Base-by-base conservation (phyloP, 345 rosid species). In the Eucalyptus lansdowneana region DNA sequence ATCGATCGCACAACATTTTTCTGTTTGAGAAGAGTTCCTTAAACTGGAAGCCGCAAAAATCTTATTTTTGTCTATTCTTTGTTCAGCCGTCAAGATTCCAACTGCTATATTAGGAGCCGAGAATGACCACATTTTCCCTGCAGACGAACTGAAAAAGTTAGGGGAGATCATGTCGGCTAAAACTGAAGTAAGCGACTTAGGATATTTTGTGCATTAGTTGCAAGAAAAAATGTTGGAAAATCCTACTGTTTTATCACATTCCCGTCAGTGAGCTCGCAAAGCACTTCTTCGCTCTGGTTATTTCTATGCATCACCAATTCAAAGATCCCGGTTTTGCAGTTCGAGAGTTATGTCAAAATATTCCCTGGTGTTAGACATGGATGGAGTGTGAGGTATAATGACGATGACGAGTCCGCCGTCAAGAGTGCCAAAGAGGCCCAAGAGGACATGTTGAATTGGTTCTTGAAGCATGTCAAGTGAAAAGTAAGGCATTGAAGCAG, bases 341-440 rank as follows among this genome's bases (percentile, higher is more conserved):
- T 89, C 7, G 89, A 89, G 80, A n/a, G 88, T 54, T 89, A 88
- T 24, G 86, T 96, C 92, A 96, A 97, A 92, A 93, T 95, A 89
- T 89, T 88, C 88, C 95, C 95, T 5, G 91, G 94, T 9, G 96
- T 94, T 25, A 47, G 90, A 3, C 97, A 96, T 47, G 98, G 97
- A 53, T 97, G 97, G 97, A 93, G 95, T 2, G 93, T 94, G 45
- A 92, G 96, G 90, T 96, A 95, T 92, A 89, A 92, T 15, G 88
- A 40, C 1, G 92, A 92, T 50, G 96, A 96, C 13, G 88, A 91
- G 86, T 91, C 40, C 6, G 47, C 65, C 3, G 2, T 86, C 87
- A 86, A 86, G 87, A 86, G 65, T 49, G 87, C 87, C 1, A 29
- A 86, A 86, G 87, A 86, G 60, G 62, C 87, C 27, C 87, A 86